Conservation (phyloP, 495 filamentous ascomycete genomes). For the Saxophila tyrrhenica region DNA sequence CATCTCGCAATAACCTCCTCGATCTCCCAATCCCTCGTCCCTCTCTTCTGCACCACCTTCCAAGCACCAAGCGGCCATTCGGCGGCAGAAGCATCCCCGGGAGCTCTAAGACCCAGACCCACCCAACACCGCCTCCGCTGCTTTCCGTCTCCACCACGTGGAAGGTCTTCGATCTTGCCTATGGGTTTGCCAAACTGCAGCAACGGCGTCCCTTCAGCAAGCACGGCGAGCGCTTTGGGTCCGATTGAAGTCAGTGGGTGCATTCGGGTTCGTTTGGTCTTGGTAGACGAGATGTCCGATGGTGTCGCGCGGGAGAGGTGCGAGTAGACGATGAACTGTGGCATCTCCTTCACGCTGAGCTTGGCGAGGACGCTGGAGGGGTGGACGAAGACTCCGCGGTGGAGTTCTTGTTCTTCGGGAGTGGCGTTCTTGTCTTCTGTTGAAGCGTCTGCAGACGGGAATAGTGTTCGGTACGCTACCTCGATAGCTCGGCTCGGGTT, state of each 20-base stretch:
- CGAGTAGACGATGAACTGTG: slow-evolving; percentile 77
- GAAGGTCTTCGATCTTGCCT: slow-evolving; percentile 54
- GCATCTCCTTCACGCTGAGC: slow-evolving; percentile 57
- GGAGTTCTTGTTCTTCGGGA: slow-evolving; percentile 24
- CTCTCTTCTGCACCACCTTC: slow-evolving; percentile 71
- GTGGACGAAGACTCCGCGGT: slow-evolving; percentile 69
- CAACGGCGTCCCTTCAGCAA: slow-evolving; percentile 79
- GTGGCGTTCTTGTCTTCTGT: background rate
- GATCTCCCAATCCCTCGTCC: slow-evolving; percentile 67
- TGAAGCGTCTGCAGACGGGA: slow-evolving; percentile 46
- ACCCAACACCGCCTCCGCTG: slow-evolving; percentile 69
- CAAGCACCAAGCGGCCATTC: slow-evolving; percentile 70
- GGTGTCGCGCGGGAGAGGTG: slow-evolving; percentile 64
- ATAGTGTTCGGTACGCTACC: slow-evolving; percentile 80
- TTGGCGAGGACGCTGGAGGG: slow-evolving; percentile 65
- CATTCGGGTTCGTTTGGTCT: slow-evolving; percentile 73
- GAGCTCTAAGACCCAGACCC: slow-evolving; percentile 29
- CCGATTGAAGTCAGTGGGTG: slow-evolving; percentile 71
- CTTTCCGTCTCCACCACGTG: slow-evolving; percentile 35
- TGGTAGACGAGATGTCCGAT: slow-evolving; percentile 28
- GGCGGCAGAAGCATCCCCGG: slow-evolving; percentile 51
- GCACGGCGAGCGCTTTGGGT: slow-evolving; percentile 59
- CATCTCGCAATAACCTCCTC: slow-evolving; percentile 41
- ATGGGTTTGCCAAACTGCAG: slow-evolving; percentile 82
- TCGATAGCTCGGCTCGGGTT: slow-evolving; percentile 74